Base-by-base conservation (phyloP, 768 basidiomycete genomes). In the Ephemerocybe angulata region DNA sequence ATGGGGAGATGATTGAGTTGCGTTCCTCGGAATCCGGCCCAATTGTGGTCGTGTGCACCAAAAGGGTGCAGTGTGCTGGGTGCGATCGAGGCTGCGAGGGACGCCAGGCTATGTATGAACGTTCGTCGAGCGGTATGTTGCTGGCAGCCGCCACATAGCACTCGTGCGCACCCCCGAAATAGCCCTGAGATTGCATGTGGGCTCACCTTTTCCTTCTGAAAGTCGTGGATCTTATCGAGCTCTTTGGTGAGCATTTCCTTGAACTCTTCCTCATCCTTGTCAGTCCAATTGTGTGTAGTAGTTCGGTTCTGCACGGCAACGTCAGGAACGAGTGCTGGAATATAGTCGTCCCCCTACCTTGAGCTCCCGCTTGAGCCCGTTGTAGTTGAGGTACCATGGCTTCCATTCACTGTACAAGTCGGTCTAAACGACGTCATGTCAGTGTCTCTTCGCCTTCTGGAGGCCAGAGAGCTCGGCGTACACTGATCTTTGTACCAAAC, bases 221-320 rank as follows among this genome's bases (percentile, higher is more conserved):
- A 98, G 64, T 87, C 86, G 62, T 95, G 88, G 41, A 98, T 86
- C 74, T 98, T 98, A 65, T 94, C 90, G 29, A 98, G 78, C 73
- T 98, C 94, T 55, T 76, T 76, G 63, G 90, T 87, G 52, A 98
- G 83, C 75, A 87, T 81, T 40, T 65, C 69, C 11, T 85, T 87
- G 65, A 98, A 98, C 37, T 89, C 84, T 30, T 76, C 75, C 72
- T 98, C 96, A 67, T 97, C 93, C 13, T 76, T 71, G 42, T 83
- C 81, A 29, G 76, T 81, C 96, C 96, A 98, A 42, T 70, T 67
- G 21, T 74, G 77, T 13, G 73, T 71, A 3, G 80, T 77, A 3
- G 82, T 88, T 21, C 70, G 66, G 13, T 65, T 57, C 69, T 72
- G 50, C 52, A 29, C 19, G 12, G 41, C 53, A 43, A 17, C 3